Conservation (phyloP, 2,329 filamentous ascomycete species). For the Aspergillus sp. region DNA sequence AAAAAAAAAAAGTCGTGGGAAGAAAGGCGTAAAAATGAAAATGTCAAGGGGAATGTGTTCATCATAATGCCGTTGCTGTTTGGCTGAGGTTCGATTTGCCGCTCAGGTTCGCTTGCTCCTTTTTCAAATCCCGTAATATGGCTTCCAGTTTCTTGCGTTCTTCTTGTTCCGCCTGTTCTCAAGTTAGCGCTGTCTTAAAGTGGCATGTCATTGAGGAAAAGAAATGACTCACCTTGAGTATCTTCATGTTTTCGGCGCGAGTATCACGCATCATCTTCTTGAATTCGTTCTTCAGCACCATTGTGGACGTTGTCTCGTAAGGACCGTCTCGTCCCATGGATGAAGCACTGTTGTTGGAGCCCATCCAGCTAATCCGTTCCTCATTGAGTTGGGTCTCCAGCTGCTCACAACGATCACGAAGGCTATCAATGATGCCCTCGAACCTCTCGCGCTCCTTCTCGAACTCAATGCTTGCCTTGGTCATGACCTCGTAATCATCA, state of each 20-base stretch:
- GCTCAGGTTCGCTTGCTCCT: conserved; percentile 37
- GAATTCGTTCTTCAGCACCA: conserved; percentile 71
- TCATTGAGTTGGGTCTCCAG: conserved; percentile 66
- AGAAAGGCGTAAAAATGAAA: background rate
- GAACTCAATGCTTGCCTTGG: conserved; percentile 67
- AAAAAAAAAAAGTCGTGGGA: conserved; percentile 3
- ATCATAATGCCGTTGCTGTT: conserved; percentile 34
- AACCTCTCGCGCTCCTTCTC: conserved; percentile 69
- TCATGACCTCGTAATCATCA: conserved; percentile 69
- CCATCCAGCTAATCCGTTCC: conserved; percentile 66
- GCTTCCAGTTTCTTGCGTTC: conserved; percentile 67
- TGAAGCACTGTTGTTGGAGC: conserved; percentile 53
- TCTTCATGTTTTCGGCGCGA: conserved; percentile 63
- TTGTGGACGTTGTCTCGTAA: conserved; percentile 63
- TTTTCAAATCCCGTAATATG: conserved; percentile 54
- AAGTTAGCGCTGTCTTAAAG: conserved; percentile 18
- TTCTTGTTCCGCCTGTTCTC: conserved; percentile 65
- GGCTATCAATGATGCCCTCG: conserved; percentile 62
- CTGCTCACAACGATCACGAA: conserved; percentile 63
- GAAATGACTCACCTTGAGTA: conserved; percentile 58
- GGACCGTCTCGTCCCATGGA: conserved; percentile 38
- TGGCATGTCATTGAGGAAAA: background rate
- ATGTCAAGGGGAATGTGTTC: background rate
- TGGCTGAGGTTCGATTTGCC: conserved; percentile 36
- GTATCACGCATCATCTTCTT: conserved; percentile 80